These are phyloP conservation scores for Cronartium quercuum DNA, from an alignment of 1,284 basidiomycete species.

Conservation along the genomic window DNA sequence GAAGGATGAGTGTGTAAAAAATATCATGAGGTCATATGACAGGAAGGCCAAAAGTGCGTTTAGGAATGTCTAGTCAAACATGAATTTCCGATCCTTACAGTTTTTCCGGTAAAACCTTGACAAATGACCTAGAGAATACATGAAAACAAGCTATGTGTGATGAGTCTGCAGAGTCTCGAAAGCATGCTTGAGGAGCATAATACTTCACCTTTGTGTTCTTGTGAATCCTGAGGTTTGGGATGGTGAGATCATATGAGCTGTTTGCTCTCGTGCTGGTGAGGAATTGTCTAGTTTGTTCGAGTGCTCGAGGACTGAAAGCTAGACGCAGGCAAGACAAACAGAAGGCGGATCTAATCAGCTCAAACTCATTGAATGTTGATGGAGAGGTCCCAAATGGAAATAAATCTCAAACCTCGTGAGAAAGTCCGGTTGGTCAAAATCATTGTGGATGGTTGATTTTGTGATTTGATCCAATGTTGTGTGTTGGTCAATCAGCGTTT, in stretches of 20 bases:
- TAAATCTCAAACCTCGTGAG: background rate
- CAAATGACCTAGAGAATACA: slow-evolving; percentile 43
- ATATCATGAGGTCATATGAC: background rate
- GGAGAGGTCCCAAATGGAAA: background rate
- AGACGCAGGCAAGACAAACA: background rate
- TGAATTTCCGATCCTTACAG: slow-evolving; percentile 2
- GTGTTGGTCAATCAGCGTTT: background rate
- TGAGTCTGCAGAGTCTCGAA: background rate
- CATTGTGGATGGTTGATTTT: background rate
- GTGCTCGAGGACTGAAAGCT: slow-evolving; percentile 45
- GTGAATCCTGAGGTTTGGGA: slow-evolving; percentile 56
- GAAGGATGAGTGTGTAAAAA: background rate
- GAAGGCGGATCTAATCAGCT: background rate
- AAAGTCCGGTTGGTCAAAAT: background rate
- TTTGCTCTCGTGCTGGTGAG: slow-evolving; percentile 70
- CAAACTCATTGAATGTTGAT: background rate
- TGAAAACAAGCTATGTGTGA: background rate
- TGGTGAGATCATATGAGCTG: slow-evolving; percentile 82
- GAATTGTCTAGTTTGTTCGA: slow-evolving; percentile 65
- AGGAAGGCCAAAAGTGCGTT: background rate
- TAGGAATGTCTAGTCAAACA: slow-evolving; percentile 18
- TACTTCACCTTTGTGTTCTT: slow-evolving; percentile 84
- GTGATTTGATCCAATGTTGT: background rate
- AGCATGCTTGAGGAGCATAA: too few relatives aligned
- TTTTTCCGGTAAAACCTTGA: slow-evolving; percentile 47